phyloP scores from a whole-genome alignment of 2,329 filamentous ascomycete genomes.

The Penicillium italicum region DNA sequence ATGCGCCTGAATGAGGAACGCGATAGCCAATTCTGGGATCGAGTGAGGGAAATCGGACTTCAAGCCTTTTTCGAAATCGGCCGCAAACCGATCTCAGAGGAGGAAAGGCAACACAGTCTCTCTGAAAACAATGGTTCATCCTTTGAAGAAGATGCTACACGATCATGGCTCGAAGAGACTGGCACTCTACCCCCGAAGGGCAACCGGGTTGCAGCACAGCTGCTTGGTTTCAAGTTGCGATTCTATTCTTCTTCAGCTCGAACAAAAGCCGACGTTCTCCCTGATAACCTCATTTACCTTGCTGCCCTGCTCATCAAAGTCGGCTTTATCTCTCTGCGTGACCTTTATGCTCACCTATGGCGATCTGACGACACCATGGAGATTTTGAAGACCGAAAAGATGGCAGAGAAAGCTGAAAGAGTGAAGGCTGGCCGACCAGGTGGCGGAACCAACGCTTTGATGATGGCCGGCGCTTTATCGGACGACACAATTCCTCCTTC shows the following conservation, averaged over 20 bases:
- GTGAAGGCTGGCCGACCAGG: slow-evolving; percentile 69
- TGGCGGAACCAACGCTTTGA: slow-evolving; percentile 73
- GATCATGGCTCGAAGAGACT: slow-evolving; percentile 75
- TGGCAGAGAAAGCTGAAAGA: slow-evolving; percentile 73
- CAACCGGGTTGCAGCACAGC: slow-evolving; percentile 86
- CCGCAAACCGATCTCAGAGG: slow-evolving; percentile 62
- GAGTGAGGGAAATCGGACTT: slow-evolving; percentile 71
- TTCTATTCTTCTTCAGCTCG: slow-evolving; percentile 85
- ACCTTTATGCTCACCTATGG: slow-evolving; percentile 89
- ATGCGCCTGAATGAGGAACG: slow-evolving; percentile 58
- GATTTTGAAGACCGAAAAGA: slow-evolving; percentile 62
- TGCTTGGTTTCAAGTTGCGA: slow-evolving; percentile 93
- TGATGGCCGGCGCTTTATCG: slow-evolving; percentile 78
- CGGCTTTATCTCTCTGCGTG: slow-evolving; percentile 87
- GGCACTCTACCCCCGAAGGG: slow-evolving; percentile 78
- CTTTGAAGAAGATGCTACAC: slow-evolving; percentile 55
- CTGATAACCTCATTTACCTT: slow-evolving; percentile 88
- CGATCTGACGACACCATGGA: slow-evolving; percentile 82
- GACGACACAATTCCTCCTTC: slow-evolving; percentile 66
- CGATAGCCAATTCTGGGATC: slow-evolving; percentile 75
- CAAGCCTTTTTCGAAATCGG: slow-evolving; percentile 88
- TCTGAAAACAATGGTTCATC: slow-evolving; percentile 37
- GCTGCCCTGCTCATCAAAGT: slow-evolving; percentile 93
- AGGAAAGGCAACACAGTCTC: slow-evolving; percentile 51
- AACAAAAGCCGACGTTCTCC: slow-evolving; percentile 70